These are phyloP conservation scores for Perilla frutescens DNA, from an alignment of 257 asterid genomes.

Conservation along the genomic window DNA sequence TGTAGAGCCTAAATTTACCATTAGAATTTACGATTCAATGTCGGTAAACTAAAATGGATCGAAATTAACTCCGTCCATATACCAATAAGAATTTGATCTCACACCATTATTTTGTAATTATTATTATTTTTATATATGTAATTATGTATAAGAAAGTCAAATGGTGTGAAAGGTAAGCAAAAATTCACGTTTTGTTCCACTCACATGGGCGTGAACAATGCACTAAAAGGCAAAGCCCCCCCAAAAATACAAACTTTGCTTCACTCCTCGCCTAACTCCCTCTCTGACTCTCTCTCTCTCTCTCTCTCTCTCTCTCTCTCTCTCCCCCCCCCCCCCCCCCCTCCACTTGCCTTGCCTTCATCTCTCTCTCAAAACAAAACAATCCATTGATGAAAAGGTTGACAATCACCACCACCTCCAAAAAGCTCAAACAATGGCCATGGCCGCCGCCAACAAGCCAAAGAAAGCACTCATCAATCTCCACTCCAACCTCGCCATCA, in stretches of 20 bases:
- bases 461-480: constrained; percentile 51
- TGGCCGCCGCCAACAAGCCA: constrained; percentile 58
- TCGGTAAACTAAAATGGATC: no score
- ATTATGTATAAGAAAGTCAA: constrained; percentile 31
- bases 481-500: constrained; percentile 67
- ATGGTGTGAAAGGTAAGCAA: constrained; percentile 36
- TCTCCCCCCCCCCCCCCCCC: no score
- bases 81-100: no score
- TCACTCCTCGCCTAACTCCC: constrained; percentile 52
- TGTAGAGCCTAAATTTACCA: no score
- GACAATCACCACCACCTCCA: constrained; percentile 19
- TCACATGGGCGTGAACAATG: constrained; percentile 41
- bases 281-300: constrained; percentile 20
- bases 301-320: no score
- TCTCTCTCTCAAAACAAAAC: constrained; percentile 32
- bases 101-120: no score
- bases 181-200: constrained; percentile 27
- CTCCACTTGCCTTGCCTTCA: constrained; percentile 43
- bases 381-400: constrained; percentile 4
- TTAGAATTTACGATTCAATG: no score
- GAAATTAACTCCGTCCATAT: no score
- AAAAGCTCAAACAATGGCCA: constrained; percentile 49
- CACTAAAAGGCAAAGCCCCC: constrained; percentile 45
- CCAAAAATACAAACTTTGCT: constrained; percentile 44
- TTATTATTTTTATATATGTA: no score